Conservation (phyloP, 129 eudicot species). For the carrot (Daucus carota) region DH1_v3.0 NC_030382.2:56727001-56727500, state of each 20-base stretch:
- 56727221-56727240: neutral
- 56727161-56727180: neutral
- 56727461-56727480: too few relatives aligned
- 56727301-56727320: neutral
- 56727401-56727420: neutral
- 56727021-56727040: conserved; percentile 50
- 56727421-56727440: too few relatives aligned
- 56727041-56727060: conserved; percentile 44
- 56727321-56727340: conserved; percentile 9
- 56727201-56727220: too few relatives aligned
- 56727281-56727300: neutral
- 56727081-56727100: conserved; percentile 46
- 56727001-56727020: conserved; percentile 59
- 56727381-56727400: too few relatives aligned
- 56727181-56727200: neutral
- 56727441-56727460: too few relatives aligned
- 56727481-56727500: too few relatives aligned
- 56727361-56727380: conserved; percentile 6
- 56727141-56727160: neutral
- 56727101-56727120: neutral
- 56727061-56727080: conserved; percentile 43
- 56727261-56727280: conserved; percentile 1
- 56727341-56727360: neutral
- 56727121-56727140: too few relatives aligned
- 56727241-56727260: neutral